A percentile compares a stretch with the other conserved stretches of the same genome.
These are phyloP conservation scores for Pseudoperonospora humuli DNA, from an alignment of 352 stramenopile species.

Conservation along the genomic window DNA sequence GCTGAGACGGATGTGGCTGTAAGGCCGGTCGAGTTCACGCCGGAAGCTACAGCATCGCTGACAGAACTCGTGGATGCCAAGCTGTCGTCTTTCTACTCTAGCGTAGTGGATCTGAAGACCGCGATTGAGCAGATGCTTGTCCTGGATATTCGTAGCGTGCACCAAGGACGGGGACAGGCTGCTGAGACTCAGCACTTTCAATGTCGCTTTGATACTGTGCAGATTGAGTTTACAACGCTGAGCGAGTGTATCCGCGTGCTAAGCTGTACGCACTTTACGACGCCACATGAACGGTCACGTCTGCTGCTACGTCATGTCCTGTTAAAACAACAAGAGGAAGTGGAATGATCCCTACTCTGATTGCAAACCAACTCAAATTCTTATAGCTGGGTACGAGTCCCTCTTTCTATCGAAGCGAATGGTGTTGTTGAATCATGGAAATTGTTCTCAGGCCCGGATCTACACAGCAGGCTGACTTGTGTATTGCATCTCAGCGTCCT, in stretches of 20 bases:
- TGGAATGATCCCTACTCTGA: constrained; percentile 7
- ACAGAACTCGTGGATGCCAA: constrained; percentile 33
- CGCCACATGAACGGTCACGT: constrained; percentile 19
- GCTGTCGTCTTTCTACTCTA: constrained; percentile 60
- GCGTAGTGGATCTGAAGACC: constrained; percentile 34
- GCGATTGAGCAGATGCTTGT: constrained; percentile 78
- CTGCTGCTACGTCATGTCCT: constrained; percentile 14
- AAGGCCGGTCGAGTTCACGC: constrained; percentile 48
- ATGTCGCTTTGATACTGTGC: constrained; percentile 67
- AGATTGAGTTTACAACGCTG: constrained; percentile 71
- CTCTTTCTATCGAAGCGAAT: constrained; percentile 7
- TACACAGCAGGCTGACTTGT: constrained; percentile 8
- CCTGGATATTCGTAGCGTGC: constrained; percentile 75
- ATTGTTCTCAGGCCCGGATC: not conserved
- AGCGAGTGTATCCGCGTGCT: constrained; percentile 58
- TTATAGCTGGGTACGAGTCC: constrained; percentile 6
- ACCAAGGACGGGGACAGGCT: constrained; percentile 61
- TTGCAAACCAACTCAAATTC: constrained; percentile 10
- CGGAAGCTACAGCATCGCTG: constrained; percentile 31
- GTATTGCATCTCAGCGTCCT: constrained; percentile 43
- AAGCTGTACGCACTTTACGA: constrained; percentile 32
- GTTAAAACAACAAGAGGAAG: constrained; percentile 14
- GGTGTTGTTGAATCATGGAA: constrained; percentile 4
- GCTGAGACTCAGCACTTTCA: constrained; percentile 49
- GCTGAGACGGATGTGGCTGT: constrained; percentile 39